Evolutionary conservation across 108 stramenopile genomes (phyloP).

Genomic region (Phaeodactylum tricornutum): DNA sequence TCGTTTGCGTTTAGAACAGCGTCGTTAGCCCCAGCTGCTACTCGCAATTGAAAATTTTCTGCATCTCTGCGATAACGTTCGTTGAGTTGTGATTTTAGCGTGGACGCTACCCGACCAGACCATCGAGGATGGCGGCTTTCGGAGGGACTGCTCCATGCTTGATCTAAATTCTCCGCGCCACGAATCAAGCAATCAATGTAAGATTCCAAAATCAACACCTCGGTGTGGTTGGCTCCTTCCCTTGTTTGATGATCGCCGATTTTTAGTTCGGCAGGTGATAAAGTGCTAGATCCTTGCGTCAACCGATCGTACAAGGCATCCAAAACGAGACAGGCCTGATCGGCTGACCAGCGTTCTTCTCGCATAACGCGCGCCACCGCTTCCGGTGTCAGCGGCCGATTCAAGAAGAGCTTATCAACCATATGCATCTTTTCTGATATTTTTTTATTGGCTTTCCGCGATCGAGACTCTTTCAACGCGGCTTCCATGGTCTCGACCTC

Average conservation of each 20-base stretch:
- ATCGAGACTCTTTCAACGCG: slow-evolving; percentile 12
- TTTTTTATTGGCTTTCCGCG: slow-evolving; percentile 16
- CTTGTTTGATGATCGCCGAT: slow-evolving; percentile 21
- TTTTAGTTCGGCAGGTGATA: slow-evolving; percentile 12
- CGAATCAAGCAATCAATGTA: slow-evolving; percentile 26
- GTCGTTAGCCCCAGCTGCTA: slow-evolving; percentile 9
- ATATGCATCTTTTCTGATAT: slow-evolving; percentile 19
- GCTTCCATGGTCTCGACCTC: slow-evolving; percentile 40
- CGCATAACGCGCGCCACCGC: slow-evolving; percentile 23
- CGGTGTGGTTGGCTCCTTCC: slow-evolving; percentile 7
- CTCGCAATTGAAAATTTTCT: slow-evolving; percentile 13
- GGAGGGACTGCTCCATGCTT: slow-evolving; percentile 7
- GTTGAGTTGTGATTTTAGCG: slow-evolving; percentile 14
- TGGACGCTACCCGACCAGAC: slow-evolving; percentile 19
- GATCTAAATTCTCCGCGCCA: slow-evolving; percentile 15
- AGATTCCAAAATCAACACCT: slow-evolving; percentile 12
- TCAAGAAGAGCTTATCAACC: slow-evolving; percentile 20
- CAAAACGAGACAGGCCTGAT: slow-evolving; percentile 29
- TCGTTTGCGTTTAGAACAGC: slow-evolving; percentile 1
- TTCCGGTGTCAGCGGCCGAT: not conserved
- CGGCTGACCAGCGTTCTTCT: slow-evolving; percentile 18
- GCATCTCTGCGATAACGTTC: slow-evolving; percentile 20
- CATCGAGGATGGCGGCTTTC: slow-evolving; percentile 5
- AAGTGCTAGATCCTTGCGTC: slow-evolving; percentile 6
- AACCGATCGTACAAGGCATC: slow-evolving; percentile 43